These are phyloP conservation scores for Pythium periplocum DNA, from an alignment of 352 stramenopile species.

Conservation along the genomic window DNA sequence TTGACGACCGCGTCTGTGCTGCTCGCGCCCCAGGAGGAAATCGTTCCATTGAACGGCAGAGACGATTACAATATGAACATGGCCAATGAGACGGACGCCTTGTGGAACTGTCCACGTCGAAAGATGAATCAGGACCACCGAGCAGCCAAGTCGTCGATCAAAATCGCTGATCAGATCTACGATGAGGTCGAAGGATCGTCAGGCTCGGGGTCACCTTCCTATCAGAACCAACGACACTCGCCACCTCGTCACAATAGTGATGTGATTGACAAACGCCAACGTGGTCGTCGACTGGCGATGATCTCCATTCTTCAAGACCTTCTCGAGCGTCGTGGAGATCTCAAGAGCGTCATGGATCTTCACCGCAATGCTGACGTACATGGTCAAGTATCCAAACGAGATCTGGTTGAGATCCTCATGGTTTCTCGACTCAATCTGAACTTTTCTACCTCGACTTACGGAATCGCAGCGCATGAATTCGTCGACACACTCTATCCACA, in stretches of 20 bases:
- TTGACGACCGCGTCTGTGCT: slow-evolving; percentile 65
- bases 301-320: slow-evolving; percentile 65
- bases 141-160: slow-evolving; percentile 50
- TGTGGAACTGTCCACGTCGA: slow-evolving; percentile 63
- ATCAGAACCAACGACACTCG: too few relatives aligned
- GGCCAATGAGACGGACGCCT: slow-evolving; percentile 33
- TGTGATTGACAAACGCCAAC: slow-evolving; percentile 5
- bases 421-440: slow-evolving; percentile 55
- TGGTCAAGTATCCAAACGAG: slow-evolving; percentile 48
- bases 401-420: slow-evolving; percentile 60
- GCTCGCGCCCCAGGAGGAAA: slow-evolving; percentile 47
- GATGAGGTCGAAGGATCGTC: background rate
- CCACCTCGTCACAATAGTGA: background rate
- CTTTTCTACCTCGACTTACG: slow-evolving; percentile 30
- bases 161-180: slow-evolving; percentile 40
- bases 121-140: slow-evolving; percentile 56
- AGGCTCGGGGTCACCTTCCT: too few relatives aligned
- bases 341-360: slow-evolving; percentile 70
- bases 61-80: slow-evolving; percentile 33
- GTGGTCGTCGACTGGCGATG: slow-evolving; percentile 23
- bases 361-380: slow-evolving; percentile 51
- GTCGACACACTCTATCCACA: slow-evolving; percentile 54
- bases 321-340: slow-evolving; percentile 56
- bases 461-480: slow-evolving; percentile 47
- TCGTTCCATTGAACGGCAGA: slow-evolving; percentile 14